Evolutionary conservation across 2,329 filamentous ascomycete genomes (phyloP).

Genomic region (Clonostachys solani): DNA sequence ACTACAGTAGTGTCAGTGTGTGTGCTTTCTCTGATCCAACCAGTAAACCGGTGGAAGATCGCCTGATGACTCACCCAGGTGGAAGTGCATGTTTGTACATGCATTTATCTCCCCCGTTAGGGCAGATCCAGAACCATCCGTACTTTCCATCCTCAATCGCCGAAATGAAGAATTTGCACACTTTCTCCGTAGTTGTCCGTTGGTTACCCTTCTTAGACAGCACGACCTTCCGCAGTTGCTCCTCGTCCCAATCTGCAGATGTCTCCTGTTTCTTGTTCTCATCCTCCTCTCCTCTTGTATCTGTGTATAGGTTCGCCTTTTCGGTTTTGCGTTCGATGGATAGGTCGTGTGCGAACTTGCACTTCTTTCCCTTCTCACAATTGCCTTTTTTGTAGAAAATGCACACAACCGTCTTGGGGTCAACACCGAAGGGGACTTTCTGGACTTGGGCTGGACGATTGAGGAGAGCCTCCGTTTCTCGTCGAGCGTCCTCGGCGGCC

Average conservation of each 20-base stretch:
- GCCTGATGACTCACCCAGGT: conserved; percentile 66
- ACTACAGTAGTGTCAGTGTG: conserved; percentile 38
- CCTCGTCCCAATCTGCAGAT: conserved; percentile 96
- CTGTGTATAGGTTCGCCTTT: conserved; percentile 89
- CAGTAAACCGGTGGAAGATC: conserved; percentile 1
- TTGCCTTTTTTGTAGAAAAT: conserved; percentile 96
- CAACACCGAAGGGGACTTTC: conserved; percentile 95
- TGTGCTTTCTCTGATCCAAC: neutral
- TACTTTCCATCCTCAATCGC: conserved; percentile 98
- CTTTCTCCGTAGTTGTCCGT: conserved; percentile 91
- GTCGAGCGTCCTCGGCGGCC: conserved; percentile 80
- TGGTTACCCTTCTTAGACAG: conserved; percentile 97
- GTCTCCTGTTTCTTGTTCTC: conserved; percentile 79
- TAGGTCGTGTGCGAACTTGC: conserved; percentile 95
- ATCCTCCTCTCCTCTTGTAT: conserved; percentile 66
- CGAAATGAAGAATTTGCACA: conserved; percentile 97
- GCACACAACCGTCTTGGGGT: conserved; percentile 95
- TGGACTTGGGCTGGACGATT: conserved; percentile 92
- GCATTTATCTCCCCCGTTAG: conserved; percentile 95
- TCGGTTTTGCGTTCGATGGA: conserved; percentile 85
- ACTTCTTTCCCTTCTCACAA: conserved; percentile 96
- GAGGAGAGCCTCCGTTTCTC: conserved; percentile 77
- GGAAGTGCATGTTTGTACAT: conserved; percentile 97
- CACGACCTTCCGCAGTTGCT: conserved; percentile 87
- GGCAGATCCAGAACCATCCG: conserved; percentile 98